These are phyloP conservation scores for Lactarius hatsudake DNA, from an alignment of 768 basidiomycete species.

Conservation along the genomic window DNA sequence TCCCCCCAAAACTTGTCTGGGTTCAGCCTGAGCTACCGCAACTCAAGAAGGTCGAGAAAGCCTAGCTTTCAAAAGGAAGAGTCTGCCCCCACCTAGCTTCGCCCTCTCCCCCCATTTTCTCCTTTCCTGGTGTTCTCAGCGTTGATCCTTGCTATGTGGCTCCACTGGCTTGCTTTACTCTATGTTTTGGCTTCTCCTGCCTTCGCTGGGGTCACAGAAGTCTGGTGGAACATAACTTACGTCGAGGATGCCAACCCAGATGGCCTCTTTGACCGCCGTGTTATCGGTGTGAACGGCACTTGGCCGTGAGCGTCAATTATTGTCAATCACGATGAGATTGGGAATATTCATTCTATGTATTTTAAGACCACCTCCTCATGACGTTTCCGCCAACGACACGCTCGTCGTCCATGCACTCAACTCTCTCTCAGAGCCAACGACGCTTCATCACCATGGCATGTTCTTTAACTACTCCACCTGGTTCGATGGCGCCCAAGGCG, in stretches of 20 bases:
- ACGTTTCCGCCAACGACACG: constrained; percentile 66
- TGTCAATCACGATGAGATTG: background rate
- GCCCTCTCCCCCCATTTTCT: constrained; percentile 8
- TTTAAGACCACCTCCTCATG: constrained; percentile 75
- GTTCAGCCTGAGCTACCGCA: background rate
- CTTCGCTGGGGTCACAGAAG: constrained; percentile 65
- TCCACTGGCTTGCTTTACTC: constrained; percentile 30
- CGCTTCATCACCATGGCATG: constrained; percentile 94
- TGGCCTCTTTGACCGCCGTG: constrained; percentile 70
- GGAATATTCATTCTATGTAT: background rate
- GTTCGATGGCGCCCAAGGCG: constrained; percentile 84
- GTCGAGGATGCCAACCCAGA: constrained; percentile 80
- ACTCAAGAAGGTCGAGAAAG: background rate
- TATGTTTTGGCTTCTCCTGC: constrained; percentile 38
- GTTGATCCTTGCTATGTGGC: constrained; percentile 15
- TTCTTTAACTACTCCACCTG: constrained; percentile 85
- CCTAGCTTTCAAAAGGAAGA: background rate
- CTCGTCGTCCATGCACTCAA: constrained; percentile 78
- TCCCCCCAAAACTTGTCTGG: background rate
- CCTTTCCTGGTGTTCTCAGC: constrained; percentile 8
- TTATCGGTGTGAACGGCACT: constrained; percentile 84
- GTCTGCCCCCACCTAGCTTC: constrained; percentile 13
- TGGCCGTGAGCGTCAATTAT: constrained; percentile 73
- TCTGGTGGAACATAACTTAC: constrained; percentile 93
- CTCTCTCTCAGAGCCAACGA: constrained; percentile 59